These are phyloP conservation scores for Globisporangium cystogenes DNA, from an alignment of 352 stramenopile species.

Conservation along the genomic window DNA sequence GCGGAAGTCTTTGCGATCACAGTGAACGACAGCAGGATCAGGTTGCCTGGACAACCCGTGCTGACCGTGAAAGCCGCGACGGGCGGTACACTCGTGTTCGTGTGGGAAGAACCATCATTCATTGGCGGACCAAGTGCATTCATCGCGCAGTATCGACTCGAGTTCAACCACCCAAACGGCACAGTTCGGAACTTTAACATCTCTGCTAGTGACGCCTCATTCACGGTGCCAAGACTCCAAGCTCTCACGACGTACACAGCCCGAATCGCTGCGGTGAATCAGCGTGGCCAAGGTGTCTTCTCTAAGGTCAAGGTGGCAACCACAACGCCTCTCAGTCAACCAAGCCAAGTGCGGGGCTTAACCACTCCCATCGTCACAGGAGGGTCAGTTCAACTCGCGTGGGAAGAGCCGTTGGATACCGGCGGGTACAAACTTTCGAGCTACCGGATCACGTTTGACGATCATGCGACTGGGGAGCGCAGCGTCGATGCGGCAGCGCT, in stretches of 20 bases:
- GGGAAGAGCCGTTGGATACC: slow-evolving; percentile 22
- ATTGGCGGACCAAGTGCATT: slow-evolving; percentile 13
- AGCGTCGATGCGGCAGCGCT: slow-evolving; percentile 9
- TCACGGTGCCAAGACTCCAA: slow-evolving; percentile 15
- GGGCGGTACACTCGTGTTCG: slow-evolving; percentile 26
- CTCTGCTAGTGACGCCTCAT: not conserved
- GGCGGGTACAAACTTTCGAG: slow-evolving; percentile 21
- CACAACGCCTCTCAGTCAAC: slow-evolving; percentile 19
- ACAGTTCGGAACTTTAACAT: not conserved
- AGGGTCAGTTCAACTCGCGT: slow-evolving; percentile 22
- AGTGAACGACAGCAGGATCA: slow-evolving; percentile 36
- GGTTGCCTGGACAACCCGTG: slow-evolving; percentile 22
- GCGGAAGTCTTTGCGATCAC: slow-evolving; percentile 7
- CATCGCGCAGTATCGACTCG: slow-evolving; percentile 15
- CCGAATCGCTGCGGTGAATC: slow-evolving; percentile 18
- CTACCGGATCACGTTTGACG: slow-evolving; percentile 21
- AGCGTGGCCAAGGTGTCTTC: slow-evolving; percentile 21
- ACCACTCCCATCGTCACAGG: slow-evolving; percentile 10
- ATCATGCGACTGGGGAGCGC: slow-evolving; percentile 3
- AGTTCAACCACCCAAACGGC: slow-evolving; percentile 5
- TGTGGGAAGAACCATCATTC: slow-evolving; percentile 19
- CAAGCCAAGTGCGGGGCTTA: slow-evolving; percentile 18
- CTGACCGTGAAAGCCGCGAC: slow-evolving; percentile 4
- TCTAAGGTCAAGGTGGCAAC: not conserved
- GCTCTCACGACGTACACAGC: slow-evolving; percentile 23